Base-by-base conservation (phyloP, 805 yeast species). In the Groenewaldozyma tartarivorans region DNA sequence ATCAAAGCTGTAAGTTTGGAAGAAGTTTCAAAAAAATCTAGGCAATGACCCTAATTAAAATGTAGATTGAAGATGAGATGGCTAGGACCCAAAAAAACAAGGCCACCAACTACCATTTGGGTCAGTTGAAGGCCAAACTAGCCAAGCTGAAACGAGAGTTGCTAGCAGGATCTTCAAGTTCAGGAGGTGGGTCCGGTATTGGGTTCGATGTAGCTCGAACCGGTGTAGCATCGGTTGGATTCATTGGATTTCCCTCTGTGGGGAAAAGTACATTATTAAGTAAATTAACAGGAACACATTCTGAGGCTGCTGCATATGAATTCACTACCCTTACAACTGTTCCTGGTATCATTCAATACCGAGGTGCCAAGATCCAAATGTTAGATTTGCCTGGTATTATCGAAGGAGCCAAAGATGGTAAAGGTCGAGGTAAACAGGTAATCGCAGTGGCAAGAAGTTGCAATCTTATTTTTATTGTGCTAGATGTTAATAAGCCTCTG, bases 381-480 rank as follows among this genome's bases (percentile, higher is more conserved):
- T 90, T 90, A 33, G 98, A 90, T 71, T 66, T 90, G 39, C 98
- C 98, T 1, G 98, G 98, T 60, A 90, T 90, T 53, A 90, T 90
- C 43, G 86, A 85, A 60, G 97, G 97, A 48, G 97, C 97, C n/a
- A 76, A 92, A 44, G 95, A 86, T 58, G 97, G 97, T 56, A 87
- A 87, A 61, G 98, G 98, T 58, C 79, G 98, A 65, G 97, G 98
- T 54, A 76, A 94, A 57, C 98, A 92, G 66, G 98, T 92, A 42
- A 92, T 92, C 64, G 98, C 98, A 2, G 98, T 92, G 45, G 97
- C 97, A n/a, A 76, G 98, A 64, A 86, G 96, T 2, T 94, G 96
- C 60, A 88, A 92, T 60, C 68, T 92, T 55, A 74, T 92, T 38
- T 92, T 92, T 62, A 84, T 92, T 58, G 95, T 92, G 3, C 68